Conservation (phyloP, 106 monocot species). For the Allium cepa region DNA sequence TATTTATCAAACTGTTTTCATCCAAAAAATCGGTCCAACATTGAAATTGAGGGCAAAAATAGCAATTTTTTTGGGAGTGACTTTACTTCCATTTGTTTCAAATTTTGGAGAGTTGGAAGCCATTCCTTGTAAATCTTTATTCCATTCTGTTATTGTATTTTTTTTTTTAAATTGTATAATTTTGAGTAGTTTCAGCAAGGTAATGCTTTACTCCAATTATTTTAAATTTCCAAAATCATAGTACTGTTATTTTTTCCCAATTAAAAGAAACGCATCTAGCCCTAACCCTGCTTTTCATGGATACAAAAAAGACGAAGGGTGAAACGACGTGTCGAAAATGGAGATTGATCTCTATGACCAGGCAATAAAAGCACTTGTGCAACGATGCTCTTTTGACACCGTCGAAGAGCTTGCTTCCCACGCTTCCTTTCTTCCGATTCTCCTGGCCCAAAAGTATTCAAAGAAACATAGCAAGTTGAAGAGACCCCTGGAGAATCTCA, state of each 20-base stretch:
- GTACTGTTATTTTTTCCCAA: neutral
- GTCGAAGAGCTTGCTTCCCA: neutral
- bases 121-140: too few species aligned
- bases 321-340: constrained; percentile 26
- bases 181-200: too few species aligned
- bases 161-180: too few species aligned
- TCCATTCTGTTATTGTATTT: too few species aligned
- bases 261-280: constrained; percentile 11
- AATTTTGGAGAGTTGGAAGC: too few species aligned
- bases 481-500: constrained; percentile 29
- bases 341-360: constrained; percentile 41
- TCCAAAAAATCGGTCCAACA: too few species aligned
- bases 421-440: constrained; percentile 42
- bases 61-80: too few species aligned
- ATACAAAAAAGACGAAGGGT: constrained; percentile 3
- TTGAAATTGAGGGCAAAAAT: too few species aligned
- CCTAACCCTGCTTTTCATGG: constrained; percentile 48
- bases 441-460: constrained; percentile 23
- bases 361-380: constrained; percentile 66
- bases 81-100: too few species aligned
- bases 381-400: constrained; percentile 41
- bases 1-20: too few species aligned
- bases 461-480: constrained; percentile 58
- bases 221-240: too few species aligned
- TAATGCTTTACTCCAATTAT: too few species aligned